phyloP scores from a whole-genome alignment of 257 asterid species.

The Haberlea rhodopensis region DNA sequence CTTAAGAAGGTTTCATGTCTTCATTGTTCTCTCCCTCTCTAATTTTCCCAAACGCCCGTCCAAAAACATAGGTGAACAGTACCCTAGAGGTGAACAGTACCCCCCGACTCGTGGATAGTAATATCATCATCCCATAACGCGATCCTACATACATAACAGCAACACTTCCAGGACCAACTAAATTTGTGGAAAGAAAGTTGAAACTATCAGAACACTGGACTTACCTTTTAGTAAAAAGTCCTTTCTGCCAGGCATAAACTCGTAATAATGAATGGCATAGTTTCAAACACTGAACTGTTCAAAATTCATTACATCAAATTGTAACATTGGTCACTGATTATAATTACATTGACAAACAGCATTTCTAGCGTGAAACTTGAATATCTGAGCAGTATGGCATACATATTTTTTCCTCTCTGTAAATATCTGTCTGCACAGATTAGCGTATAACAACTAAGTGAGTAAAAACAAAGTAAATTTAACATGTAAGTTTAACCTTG shows the following conservation, averaged over 20 bases:
- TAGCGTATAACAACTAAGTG: too few species aligned
- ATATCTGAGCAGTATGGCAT: conserved; percentile 47
- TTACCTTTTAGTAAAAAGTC: conserved; percentile 33
- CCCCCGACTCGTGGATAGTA: too few species aligned
- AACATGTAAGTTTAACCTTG: too few species aligned
- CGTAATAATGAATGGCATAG: conserved; percentile 51
- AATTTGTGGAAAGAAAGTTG: background rate
- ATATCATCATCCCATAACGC: too few species aligned
- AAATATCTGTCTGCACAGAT: conserved; percentile 37
- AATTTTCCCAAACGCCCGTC: too few species aligned
- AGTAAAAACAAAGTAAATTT: too few species aligned
- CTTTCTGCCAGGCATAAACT: conserved; percentile 31
- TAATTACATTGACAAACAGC: conserved; percentile 3
- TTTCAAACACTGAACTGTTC: conserved; percentile 51
- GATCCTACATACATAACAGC: too few species aligned
- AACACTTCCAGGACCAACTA: background rate
- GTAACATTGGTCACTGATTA: background rate
- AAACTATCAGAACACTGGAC: background rate
- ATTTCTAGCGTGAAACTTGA: conserved; percentile 32
- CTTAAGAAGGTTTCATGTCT: too few species aligned
- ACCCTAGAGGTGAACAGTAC: too few species aligned
- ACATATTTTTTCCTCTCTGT: conserved; percentile 45
- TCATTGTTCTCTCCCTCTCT: too few species aligned
- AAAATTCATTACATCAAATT: conserved; percentile 14
- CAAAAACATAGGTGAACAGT: too few species aligned